Evolutionary conservation across 768 basidiomycete genomes (phyloP).

Genomic region (Fistulinella prunicolor): DNA sequence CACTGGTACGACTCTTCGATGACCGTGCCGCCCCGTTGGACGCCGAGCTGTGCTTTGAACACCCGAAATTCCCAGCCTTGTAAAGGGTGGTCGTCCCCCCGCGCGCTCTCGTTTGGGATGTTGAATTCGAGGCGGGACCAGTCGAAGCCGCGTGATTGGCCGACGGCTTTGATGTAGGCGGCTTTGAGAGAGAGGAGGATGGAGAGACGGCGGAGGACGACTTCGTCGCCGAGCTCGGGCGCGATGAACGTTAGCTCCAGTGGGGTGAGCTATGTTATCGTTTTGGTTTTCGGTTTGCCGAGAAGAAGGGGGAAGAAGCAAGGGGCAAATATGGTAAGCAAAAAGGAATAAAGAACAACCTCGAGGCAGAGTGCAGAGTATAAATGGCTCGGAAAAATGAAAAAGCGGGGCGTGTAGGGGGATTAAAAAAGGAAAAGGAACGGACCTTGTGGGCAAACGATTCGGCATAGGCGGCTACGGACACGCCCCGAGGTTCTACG

Average conservation of each 20-base stretch:
- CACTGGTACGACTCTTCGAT: conserved; percentile 74
- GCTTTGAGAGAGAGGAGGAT: conserved; percentile 78
- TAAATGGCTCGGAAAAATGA: no score
- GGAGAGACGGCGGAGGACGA: conserved; percentile 69
- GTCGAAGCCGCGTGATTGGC: conserved; percentile 78
- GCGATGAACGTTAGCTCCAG: conserved; percentile 53
- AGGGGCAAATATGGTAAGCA: no score
- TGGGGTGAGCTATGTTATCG: conserved; percentile 40
- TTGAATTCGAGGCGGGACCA: conserved; percentile 81
- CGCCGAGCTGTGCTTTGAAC: conserved; percentile 70
- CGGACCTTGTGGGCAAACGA: conserved; percentile 74
- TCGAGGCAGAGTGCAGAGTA: no score
- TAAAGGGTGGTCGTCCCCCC: conserved; percentile 65
- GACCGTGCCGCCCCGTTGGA: conserved; percentile 49
- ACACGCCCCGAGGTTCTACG: conserved; percentile 57
- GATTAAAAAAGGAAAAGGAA: neutral
- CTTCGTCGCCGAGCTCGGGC: conserved; percentile 54
- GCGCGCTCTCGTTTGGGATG: conserved; percentile 57
- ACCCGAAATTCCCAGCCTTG: conserved; percentile 86
- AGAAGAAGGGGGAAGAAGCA: no score
- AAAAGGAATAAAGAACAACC: no score
- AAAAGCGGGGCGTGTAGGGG: neutral
- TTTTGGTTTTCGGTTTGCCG: no score
- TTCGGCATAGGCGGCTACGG: conserved; percentile 64
- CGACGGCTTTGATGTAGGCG: conserved; percentile 81